Evolutionary conservation across 805 yeast species (phyloP), one percentile per base, ranked within the genome.

Genomic region (Danielia reshetovae): DNA sequence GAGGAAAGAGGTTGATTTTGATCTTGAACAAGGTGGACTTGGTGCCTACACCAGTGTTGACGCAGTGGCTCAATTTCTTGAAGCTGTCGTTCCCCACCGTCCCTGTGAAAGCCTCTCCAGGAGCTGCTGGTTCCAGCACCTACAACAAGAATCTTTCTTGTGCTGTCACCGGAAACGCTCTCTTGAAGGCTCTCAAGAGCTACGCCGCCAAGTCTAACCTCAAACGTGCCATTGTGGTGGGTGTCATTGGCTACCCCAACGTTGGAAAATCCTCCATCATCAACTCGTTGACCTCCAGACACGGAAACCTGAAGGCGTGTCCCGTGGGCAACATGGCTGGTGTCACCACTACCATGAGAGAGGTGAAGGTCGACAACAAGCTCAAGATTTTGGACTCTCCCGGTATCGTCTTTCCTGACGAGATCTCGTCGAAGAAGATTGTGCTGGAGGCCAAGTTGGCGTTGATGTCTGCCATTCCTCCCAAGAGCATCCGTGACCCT

Each of bases 311-410:
- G 28, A 77, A 75, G 49, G 90, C 89, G 9, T 93, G 97, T 57
- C 97, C 98, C 11, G 94, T 85, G 21, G 98, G 98, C 32, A 94
- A 94, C 55, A 93, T 85, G 65, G 97, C 98, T 3, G 98, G 98
- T 57, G 93, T 93, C 30, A 90, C 98, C 19, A 89, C 96, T 1
- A 70, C 90, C 3, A 67, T 93, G 58, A 78, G 97, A 64, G 94
- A 88, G 59, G 88, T 90, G 39, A 93, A 90, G 65, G 74, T 90
- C 41, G 98, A 90, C 60, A 83, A 80, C 55, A 88, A 88, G 60
- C 74, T 90, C 49, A 86, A 84, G 60, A 73, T 90, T 45, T 71
- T 90, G 54, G 98, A 90, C 62, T 86, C 96, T 35, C 98, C 98
- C 34, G 98, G 98, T 56, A 93, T 90, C 42, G 96, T 93, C 26